A percentile compares a stretch with the other conserved stretches of the same genome.
These are phyloP conservation scores for Fusarium begoniae DNA, from an alignment of 2,329 filamentous ascomycete genomes.

Conservation along the genomic window DNA sequence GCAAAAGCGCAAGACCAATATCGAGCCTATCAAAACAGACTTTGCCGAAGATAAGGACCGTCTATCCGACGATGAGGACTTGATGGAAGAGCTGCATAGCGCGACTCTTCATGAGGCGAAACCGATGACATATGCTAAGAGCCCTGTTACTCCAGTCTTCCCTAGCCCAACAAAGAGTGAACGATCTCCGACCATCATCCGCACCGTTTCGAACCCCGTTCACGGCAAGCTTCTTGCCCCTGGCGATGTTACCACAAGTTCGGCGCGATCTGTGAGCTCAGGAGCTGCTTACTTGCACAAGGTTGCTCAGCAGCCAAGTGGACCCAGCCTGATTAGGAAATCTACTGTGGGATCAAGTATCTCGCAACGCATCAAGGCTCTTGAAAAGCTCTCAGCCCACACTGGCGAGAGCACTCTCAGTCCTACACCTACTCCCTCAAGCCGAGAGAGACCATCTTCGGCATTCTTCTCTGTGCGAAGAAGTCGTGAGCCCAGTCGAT, in stretches of 20 bases:
- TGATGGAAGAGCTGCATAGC: constrained; percentile 85
- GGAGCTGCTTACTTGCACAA: constrained; percentile 66
- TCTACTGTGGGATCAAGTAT: constrained; percentile 89
- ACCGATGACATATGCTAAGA: constrained; percentile 80
- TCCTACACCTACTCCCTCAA: constrained; percentile 21
- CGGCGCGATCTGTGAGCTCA: constrained; percentile 64
- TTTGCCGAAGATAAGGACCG: constrained; percentile 51
- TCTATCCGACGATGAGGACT: constrained; percentile 76
- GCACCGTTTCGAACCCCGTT: constrained; percentile 59
- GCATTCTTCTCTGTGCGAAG: constrained; percentile 69
- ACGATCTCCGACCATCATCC: constrained; percentile 44
- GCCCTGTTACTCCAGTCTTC: constrained; percentile 77
- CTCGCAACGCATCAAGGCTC: constrained; percentile 90
- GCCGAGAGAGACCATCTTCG: constrained; percentile 57
- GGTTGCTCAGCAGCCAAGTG: constrained; percentile 60
- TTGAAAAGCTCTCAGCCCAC: constrained; percentile 77
- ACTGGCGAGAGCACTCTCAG: constrained; percentile 36
- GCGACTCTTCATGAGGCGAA: constrained; percentile 87
- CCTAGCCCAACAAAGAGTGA: constrained; percentile 46
- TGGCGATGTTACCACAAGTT: constrained; percentile 56
- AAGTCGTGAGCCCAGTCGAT: constrained; percentile 54
- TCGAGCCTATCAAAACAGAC: constrained; percentile 67
- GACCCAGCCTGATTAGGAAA: constrained; percentile 66
- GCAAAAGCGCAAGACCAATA: constrained; percentile 45
- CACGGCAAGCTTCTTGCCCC: constrained; percentile 57